Percentiles rank a stretch among this genome's conserved stretches.
phyloP scores from a whole-genome alignment of 805 yeast genomes.

The Naumovozyma baii region DNA sequence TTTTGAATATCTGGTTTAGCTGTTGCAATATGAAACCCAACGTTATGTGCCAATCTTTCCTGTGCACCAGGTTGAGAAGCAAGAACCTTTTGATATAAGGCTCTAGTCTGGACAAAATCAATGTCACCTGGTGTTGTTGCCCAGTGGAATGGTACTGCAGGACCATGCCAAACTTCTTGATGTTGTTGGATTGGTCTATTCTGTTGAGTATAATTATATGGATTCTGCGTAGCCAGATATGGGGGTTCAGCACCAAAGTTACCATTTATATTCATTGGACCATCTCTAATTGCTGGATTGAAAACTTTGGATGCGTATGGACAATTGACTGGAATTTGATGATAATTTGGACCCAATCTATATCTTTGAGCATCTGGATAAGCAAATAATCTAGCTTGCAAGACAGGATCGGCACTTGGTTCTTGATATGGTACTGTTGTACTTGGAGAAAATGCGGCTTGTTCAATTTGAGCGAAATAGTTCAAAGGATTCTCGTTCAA shows the following conservation, averaged over 20 bases:
- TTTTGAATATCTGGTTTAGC: constrained; percentile 75
- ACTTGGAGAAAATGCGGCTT: constrained; percentile 77
- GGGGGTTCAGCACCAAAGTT: constrained; percentile 74
- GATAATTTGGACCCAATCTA: constrained; percentile 64
- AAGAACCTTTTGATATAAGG: constrained; percentile 62
- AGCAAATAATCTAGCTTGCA: constrained; percentile 72
- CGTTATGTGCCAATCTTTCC: constrained; percentile 70
- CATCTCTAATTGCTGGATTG: constrained; percentile 75
- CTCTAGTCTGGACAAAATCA: constrained; percentile 72
- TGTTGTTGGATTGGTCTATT: constrained; percentile 41
- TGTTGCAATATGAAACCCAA: constrained; percentile 59
- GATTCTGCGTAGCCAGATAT: constrained; percentile 48
- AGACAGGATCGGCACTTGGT: constrained; percentile 74
- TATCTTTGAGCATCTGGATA: constrained; percentile 83
- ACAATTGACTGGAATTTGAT: constrained; percentile 83
- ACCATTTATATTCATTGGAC: constrained; percentile 59
- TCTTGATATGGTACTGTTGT: constrained; percentile 80
- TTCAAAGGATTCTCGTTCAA: constrained; percentile 78
- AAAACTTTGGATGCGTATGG: constrained; percentile 50
- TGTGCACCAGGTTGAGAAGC: constrained; percentile 77
- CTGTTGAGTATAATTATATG: constrained; percentile 25
- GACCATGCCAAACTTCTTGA: constrained; percentile 75
- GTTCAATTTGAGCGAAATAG: constrained; percentile 82
- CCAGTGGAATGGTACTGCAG: constrained; percentile 86
- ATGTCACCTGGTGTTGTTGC: constrained; percentile 46